These are phyloP conservation scores for Thermothielavioides terrestris DNA, from an alignment of 495 filamentous ascomycete species.

Conservation along the genomic window DNA sequence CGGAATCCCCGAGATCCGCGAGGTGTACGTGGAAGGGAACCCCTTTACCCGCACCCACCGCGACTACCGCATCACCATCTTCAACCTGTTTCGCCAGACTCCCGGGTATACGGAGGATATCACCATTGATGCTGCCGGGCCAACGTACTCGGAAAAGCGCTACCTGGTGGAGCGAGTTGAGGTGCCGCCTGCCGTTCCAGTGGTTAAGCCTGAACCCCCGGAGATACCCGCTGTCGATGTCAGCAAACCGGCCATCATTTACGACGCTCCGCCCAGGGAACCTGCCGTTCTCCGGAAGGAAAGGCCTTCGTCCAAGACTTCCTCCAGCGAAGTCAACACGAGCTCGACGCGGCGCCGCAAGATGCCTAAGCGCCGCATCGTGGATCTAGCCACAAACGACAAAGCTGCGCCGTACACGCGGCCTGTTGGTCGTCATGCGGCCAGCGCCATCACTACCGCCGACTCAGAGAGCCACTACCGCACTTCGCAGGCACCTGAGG, in stretches of 20 bases:
- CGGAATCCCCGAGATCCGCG: slow-evolving; percentile 78
- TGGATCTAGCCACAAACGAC: slow-evolving; percentile 66
- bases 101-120: slow-evolving; percentile 89
- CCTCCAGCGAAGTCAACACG: slow-evolving; percentile 44
- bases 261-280: slow-evolving; percentile 37
- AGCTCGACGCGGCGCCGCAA: slow-evolving; percentile 43
- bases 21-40: slow-evolving; percentile 85
- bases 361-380: slow-evolving; percentile 64
- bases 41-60: slow-evolving; percentile 83
- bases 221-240: slow-evolving; percentile 54
- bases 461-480: slow-evolving; percentile 34
- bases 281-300: slow-evolving; percentile 46
- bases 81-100: slow-evolving; percentile 91
- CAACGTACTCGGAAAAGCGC: slow-evolving; percentile 72
- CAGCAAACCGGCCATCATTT: slow-evolving; percentile 52
- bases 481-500: slow-evolving; percentile 34
- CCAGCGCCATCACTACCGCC: background rate
- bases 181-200: slow-evolving; percentile 62
- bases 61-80: slow-evolving; percentile 78
- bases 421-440: slow-evolving; percentile 14
- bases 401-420: slow-evolving; percentile 30
- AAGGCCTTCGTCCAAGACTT: slow-evolving; percentile 32
- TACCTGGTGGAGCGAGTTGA: slow-evolving; percentile 76
- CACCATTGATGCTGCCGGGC: slow-evolving; percentile 73
- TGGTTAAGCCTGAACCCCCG: slow-evolving; percentile 56